Conservation (phyloP, 805 yeast genomes). For the Komagataella ulmi region DNA sequence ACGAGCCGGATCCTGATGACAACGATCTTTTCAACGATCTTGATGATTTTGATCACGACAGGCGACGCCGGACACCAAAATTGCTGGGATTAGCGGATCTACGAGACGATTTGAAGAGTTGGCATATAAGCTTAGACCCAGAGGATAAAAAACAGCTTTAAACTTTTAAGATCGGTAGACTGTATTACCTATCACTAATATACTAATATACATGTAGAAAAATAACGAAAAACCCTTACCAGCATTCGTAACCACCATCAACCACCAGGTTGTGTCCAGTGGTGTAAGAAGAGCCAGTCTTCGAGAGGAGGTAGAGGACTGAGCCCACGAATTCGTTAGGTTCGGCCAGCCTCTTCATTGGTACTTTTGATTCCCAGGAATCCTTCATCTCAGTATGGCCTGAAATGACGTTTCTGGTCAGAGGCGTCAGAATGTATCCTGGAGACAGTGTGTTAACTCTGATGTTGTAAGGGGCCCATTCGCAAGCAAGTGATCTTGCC, state of each 20-base stretch:
- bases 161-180: not conserved
- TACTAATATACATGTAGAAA: not conserved
- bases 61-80: not conserved
- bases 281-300: slow-evolving; percentile 61
- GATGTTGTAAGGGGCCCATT: slow-evolving; percentile 68
- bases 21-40: not conserved
- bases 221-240: slow-evolving; percentile 26
- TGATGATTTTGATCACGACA: not conserved
- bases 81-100: not conserved
- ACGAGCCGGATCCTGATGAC: not conserved
- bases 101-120: not conserved
- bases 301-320: slow-evolving; percentile 58
- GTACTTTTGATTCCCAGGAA: slow-evolving; percentile 60
- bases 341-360: slow-evolving; percentile 75
- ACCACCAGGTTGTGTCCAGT: slow-evolving; percentile 77
- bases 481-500: slow-evolving; percentile 64
- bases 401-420: slow-evolving; percentile 57
- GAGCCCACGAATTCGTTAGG: slow-evolving; percentile 76
- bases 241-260: slow-evolving; percentile 80
- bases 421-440: slow-evolving; percentile 70
- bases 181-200: not conserved
- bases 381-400: slow-evolving; percentile 48
- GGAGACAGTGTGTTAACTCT: slow-evolving; percentile 72
- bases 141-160: no score
- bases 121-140: not conserved